Conservation (phyloP, 192 early-diverging fungal species). For the Rhizophagus sp. region DNA sequence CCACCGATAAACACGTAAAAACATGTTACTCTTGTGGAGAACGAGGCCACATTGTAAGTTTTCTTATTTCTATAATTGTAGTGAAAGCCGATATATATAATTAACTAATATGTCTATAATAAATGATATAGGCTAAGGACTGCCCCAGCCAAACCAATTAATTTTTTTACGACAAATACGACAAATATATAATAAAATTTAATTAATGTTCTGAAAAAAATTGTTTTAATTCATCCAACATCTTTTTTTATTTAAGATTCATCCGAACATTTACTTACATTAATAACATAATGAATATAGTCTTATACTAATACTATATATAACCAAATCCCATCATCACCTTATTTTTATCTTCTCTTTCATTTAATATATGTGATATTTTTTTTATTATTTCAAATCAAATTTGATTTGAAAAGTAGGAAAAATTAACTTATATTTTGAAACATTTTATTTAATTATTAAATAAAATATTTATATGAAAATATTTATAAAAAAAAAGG, state of each 20-base stretch:
- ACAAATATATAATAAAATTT: background rate
- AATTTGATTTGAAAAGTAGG: background rate
- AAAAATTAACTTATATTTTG: background rate
- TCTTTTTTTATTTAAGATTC: background rate
- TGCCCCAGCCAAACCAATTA: background rate
- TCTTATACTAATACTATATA: background rate
- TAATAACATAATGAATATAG: background rate
- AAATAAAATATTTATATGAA: background rate
- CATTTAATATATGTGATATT: background rate
- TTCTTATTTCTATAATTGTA: background rate
- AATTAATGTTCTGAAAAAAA: background rate
- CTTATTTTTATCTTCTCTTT: background rate
- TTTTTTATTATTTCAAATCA: background rate
- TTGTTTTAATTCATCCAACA: background rate
- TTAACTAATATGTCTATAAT: background rate
- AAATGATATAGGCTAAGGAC: slow-evolving; percentile 20
- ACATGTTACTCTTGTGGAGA: slow-evolving; percentile 48
- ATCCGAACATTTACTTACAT: background rate
- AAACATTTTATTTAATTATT: background rate
- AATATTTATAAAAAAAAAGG: background rate
- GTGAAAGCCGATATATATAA: too few species aligned
- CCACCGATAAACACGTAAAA: slow-evolving; percentile 36
- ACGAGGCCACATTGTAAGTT: slow-evolving; percentile 42
- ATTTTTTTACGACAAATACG: background rate
- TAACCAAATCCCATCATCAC: background rate